Evolutionary conservation across 352 stramenopile species (phyloP).

Genomic region (Phytopythium chamaehyphon): DNA sequence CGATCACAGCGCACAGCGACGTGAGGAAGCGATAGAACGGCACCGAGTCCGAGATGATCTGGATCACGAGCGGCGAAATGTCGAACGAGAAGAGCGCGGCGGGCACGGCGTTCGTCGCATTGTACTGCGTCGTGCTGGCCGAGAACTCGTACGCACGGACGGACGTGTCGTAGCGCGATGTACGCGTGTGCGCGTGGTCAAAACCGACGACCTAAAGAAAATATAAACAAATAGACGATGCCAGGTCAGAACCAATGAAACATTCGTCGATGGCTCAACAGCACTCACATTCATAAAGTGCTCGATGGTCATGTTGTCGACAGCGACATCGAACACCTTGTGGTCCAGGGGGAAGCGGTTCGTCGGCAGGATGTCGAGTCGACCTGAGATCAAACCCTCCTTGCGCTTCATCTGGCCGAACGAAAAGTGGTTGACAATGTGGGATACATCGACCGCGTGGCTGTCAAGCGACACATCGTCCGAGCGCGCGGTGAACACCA

Average conservation of each 20-base stretch:
- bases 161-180: conserved; percentile 45
- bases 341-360: conserved; percentile 65
- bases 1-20: conserved; percentile 77
- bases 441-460: conserved; percentile 53
- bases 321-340: conserved; percentile 45
- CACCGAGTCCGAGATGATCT: conserved; percentile 56
- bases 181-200: conserved; percentile 54
- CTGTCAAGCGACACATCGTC: conserved; percentile 70
- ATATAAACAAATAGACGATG: background rate
- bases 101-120: conserved; percentile 47
- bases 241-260: background rate
- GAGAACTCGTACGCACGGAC: conserved; percentile 76
- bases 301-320: conserved; percentile 73
- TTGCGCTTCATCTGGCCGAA: conserved; percentile 74
- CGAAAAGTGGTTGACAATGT: conserved; percentile 80
- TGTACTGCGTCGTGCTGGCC: conserved; percentile 74
- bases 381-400: conserved; percentile 54
- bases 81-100: conserved; percentile 77
- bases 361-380: conserved; percentile 36
- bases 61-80: conserved; percentile 75
- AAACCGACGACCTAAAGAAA: conserved; percentile 68
- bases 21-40: conserved; percentile 87
- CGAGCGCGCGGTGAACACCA: conserved; percentile 65
- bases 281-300: conserved; percentile 88
- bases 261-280: background rate